Percentiles rank a stretch among this genome's conserved stretches.
These are phyloP conservation scores for Hypoxylon sp. DNA, from an alignment of 2,329 filamentous ascomycete species.

Conservation along the genomic window DNA sequence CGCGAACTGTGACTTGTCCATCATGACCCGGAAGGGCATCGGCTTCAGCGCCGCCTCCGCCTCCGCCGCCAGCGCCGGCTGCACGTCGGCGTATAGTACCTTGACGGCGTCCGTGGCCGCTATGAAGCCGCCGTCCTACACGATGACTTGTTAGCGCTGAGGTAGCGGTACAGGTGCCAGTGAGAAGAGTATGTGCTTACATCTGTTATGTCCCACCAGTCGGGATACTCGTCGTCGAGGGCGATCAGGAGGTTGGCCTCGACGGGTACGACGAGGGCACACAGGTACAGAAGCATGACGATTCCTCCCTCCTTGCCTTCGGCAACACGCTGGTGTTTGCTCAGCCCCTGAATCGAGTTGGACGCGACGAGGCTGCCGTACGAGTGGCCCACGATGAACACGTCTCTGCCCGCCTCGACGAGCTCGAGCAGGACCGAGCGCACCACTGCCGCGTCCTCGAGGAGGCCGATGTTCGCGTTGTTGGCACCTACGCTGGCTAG, in stretches of 20 bases:
- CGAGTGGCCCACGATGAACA: slow-evolving; percentile 18
- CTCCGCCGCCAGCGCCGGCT: background rate
- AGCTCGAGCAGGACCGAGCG: background rate
- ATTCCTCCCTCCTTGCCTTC: background rate
- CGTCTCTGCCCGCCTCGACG: background rate
- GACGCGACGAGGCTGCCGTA: background rate
- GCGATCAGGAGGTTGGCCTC: background rate
- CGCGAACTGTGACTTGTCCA: slow-evolving; percentile 7
- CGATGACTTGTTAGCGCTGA: no score
- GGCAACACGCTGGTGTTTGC: slow-evolving; percentile 4
- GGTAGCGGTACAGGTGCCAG: background rate
- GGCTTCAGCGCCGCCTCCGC: slow-evolving; percentile 2
- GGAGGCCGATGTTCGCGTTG: background rate
- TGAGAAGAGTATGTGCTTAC: background rate
- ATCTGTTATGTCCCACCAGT: background rate
- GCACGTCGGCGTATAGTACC: background rate
- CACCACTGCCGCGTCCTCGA: background rate
- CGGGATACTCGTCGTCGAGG: background rate
- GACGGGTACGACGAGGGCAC: slow-evolving; percentile 7
- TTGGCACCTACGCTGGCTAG: slow-evolving; percentile 13
- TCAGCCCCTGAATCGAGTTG: slow-evolving; percentile 1
- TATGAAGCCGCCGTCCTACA: background rate
- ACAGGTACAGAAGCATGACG: slow-evolving; percentile 12
- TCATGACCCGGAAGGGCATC: background rate
- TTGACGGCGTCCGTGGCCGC: background rate